Base-by-base conservation (phyloP, 768 basidiomycete species). In the Tephrocybe rancida region DNA sequence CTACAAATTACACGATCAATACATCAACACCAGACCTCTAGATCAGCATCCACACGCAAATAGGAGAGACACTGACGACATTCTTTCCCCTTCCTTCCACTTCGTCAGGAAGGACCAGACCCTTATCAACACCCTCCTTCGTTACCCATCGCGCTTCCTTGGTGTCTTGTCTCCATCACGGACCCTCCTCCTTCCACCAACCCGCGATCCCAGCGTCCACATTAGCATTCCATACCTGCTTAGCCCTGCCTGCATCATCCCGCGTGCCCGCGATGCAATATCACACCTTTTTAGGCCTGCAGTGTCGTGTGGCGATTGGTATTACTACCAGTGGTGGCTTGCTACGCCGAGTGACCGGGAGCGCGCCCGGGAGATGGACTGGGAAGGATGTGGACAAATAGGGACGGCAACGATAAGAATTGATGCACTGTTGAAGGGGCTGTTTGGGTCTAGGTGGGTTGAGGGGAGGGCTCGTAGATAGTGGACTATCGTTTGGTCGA, bases 81-180 rank as follows among this genome's bases (percentile, higher is more conserved):
- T 6, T 21, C 9, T 24, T 11, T 3, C 49, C 78, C 61, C 64
- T 69, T 81, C 61, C 68, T 64, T 64, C 43, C 59, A 64, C 37
- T 84, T 84, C 59, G 79, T 82, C n/a, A 81, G 83, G 9, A 82
- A 83, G 59, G 84, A 84, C 64, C 80, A 84, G 61, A 77, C 78
- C 0, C 54, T 85, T 29, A 78, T 84, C 61, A 84, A 79, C 57
- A 65, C 74, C 2, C 61, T 80, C 44, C 59, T 80, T 50, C 74
- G 82, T 34, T 73, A 74, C 63, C 77, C 83, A 1, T 61, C 68
- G 4, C 74, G 75, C n/a, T 68, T 84, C 61, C 61, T 79, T 18
- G 70, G 75, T 1, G 70, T 81, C 42, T 46, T 61, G 42, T n/a
- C 62, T 54, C 44, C 65, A 50, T 16, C 69, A 46, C 59, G 55